phyloP scores from a whole-genome alignment of 805 yeast genomes.

The Sugiyamaella marilandica region DNA sequence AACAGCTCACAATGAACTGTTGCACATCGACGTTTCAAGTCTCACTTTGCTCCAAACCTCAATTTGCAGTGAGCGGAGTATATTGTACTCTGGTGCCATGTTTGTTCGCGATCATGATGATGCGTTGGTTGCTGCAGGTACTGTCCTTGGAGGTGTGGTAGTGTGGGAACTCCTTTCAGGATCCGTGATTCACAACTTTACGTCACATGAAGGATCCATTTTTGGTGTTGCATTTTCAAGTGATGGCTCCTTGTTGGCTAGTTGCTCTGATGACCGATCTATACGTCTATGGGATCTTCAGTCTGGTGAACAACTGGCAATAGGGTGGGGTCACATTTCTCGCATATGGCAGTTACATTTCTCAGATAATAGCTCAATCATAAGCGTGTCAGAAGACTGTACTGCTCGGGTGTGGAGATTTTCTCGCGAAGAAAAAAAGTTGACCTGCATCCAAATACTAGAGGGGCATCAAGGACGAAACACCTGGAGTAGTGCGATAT shows the following conservation, averaged over 20 bases:
- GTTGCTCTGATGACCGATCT: slow-evolving; percentile 94
- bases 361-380: slow-evolving; percentile 38
- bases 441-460: slow-evolving; percentile 45
- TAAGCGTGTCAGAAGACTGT: slow-evolving; percentile 84
- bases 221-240: slow-evolving; percentile 67
- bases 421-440: slow-evolving; percentile 21
- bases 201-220: slow-evolving; percentile 87
- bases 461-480: slow-evolving; percentile 82
- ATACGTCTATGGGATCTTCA: slow-evolving; percentile 66
- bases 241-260: slow-evolving; percentile 52
- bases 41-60: slow-evolving; percentile 31
- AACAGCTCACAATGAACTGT: slow-evolving; percentile 75
- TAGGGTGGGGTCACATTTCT: slow-evolving; percentile 96
- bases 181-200: slow-evolving; percentile 48
- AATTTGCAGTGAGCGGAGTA: slow-evolving; percentile 66
- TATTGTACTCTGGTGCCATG: slow-evolving; percentile 82
- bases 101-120: slow-evolving; percentile 35
- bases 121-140: slow-evolving; percentile 76
- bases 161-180: slow-evolving; percentile 54
- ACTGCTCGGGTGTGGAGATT: slow-evolving; percentile 76
- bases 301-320: slow-evolving; percentile 55
- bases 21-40: slow-evolving; percentile 33
- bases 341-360: slow-evolving; percentile 84
- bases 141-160: slow-evolving; percentile 83
- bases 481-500: slow-evolving; percentile 60